phyloP scores from a whole-genome alignment of 2,329 filamentous ascomycete species.

The Talaromyces sp. region DNA sequence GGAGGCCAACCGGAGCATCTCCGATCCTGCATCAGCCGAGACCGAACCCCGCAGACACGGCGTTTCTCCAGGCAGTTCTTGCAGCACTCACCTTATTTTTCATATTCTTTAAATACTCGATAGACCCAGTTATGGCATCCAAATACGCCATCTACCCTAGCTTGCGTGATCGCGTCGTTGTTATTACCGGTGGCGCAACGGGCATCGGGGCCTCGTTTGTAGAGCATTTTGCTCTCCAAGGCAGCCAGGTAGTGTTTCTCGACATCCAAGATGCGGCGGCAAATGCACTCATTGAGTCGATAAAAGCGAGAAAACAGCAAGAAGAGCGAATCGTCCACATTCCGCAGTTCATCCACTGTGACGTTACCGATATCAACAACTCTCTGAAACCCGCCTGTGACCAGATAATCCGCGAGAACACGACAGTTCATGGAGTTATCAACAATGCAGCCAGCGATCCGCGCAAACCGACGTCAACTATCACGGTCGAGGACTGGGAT shows the following conservation, averaged over 20 bases:
- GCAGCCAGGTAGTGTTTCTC: slow-evolving; percentile 42
- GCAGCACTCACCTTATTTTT: not conserved
- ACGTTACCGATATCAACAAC: slow-evolving; percentile 32
- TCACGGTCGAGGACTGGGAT: slow-evolving; percentile 42
- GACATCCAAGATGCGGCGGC: slow-evolving; percentile 31
- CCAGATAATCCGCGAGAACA: slow-evolving; percentile 23
- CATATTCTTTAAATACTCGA: not conserved
- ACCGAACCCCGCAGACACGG: not conserved
- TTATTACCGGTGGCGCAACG: slow-evolving; percentile 44
- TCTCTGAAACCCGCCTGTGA: slow-evolving; percentile 23
- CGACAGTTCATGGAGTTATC: slow-evolving; percentile 27
- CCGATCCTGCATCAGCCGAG: not conserved
- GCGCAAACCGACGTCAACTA: slow-evolving; percentile 14
- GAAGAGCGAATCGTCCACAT: slow-evolving; percentile 3
- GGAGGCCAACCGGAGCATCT: not conserved
- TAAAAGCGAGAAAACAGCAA: not conserved
- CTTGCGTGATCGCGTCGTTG: slow-evolving; percentile 25
- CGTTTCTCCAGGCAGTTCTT: not conserved
- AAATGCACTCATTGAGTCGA: slow-evolving; percentile 14
- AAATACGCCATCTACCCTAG: slow-evolving; percentile 16
- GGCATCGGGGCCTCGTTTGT: slow-evolving; percentile 42
- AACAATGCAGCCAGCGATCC: slow-evolving; percentile 30
- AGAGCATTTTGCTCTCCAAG: slow-evolving; percentile 41
- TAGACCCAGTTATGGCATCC: not conserved
- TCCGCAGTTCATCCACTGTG: slow-evolving; percentile 40